These are phyloP conservation scores for Mollisia scopiformis DNA, from an alignment of 2,329 filamentous ascomycete genomes.

Conservation along the genomic window DNA sequence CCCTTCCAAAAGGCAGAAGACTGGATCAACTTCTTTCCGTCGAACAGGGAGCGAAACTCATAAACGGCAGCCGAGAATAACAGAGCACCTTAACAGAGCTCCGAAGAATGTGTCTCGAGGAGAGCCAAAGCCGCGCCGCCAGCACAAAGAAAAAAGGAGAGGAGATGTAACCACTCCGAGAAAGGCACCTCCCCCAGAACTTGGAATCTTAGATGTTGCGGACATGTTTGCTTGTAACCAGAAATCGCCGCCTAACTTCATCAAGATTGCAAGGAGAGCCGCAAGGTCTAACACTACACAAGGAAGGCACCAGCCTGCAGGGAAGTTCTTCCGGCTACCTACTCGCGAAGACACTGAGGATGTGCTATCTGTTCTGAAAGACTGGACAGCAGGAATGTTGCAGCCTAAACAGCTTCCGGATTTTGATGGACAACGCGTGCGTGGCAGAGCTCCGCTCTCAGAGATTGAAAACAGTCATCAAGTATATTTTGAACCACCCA, in stretches of 20 bases:
- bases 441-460: slow-evolving; percentile 17
- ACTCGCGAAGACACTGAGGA: slow-evolving; percentile 64
- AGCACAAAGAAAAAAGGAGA: neutral
- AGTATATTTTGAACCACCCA: slow-evolving; percentile 12
- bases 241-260: slow-evolving; percentile 52
- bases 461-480: slow-evolving; percentile 28
- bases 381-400: slow-evolving; percentile 52
- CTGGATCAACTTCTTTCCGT: slow-evolving; percentile 14
- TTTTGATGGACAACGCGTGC: neutral
- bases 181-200: slow-evolving; percentile 42
- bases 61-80: slow-evolving; percentile 32
- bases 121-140: neutral
- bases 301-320: slow-evolving; percentile 57
- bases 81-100: slow-evolving; percentile 26
- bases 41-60: neutral
- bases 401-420: neutral
- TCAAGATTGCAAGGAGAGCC: slow-evolving; percentile 63
- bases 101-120: neutral
- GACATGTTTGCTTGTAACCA: slow-evolving; percentile 36
- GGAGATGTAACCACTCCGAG: neutral
- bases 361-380: slow-evolving; percentile 52
- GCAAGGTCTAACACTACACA: slow-evolving; percentile 49
- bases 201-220: slow-evolving; percentile 64
- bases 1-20: slow-evolving; percentile 25
- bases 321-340: slow-evolving; percentile 62